phyloP scores from a whole-genome alignment of 163 green algal genomes.

The Chlorella variabilis region DNA sequence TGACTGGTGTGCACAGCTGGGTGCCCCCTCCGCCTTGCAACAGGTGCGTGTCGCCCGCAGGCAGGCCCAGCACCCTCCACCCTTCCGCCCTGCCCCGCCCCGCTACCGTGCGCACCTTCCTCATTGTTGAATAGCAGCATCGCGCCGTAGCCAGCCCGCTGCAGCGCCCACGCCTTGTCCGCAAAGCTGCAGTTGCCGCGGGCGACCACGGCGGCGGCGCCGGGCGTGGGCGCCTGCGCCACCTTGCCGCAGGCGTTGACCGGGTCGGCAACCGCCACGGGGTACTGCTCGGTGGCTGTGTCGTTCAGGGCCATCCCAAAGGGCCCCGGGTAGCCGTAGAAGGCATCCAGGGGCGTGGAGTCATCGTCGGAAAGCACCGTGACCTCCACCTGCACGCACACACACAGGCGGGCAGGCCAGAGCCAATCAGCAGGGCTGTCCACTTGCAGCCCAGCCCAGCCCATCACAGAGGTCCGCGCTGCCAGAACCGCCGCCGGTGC shows the following conservation, averaged over 20 bases:
- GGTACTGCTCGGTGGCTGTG: background rate
- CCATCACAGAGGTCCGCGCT: too few relatives aligned
- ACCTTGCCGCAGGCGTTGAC: slow-evolving; percentile 38
- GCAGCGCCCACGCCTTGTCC: slow-evolving; percentile 63
- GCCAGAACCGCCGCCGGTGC: too few relatives aligned
- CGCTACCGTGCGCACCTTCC: too few relatives aligned
- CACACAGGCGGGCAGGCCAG: background rate
- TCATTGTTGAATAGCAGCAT: slow-evolving; percentile 75
- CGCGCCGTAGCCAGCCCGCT: slow-evolving; percentile 53
- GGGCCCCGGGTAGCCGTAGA: slow-evolving; percentile 44
- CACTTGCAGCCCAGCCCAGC: too few relatives aligned
- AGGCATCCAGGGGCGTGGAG: background rate
- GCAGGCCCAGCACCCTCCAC: too few relatives aligned
- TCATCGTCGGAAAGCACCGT: background rate
- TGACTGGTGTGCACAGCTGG: background rate
- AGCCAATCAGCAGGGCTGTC: too few relatives aligned
- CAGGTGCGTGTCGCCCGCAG: too few relatives aligned
- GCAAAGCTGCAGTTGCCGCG: slow-evolving; percentile 80
- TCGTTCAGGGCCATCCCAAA: slow-evolving; percentile 34
- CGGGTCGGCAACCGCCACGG: slow-evolving; percentile 25
- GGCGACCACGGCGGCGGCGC: slow-evolving; percentile 59
- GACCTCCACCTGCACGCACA: slow-evolving; percentile 1
- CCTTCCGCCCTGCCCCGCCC: too few relatives aligned
- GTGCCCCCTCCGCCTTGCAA: too few relatives aligned
- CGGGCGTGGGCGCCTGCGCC: slow-evolving; percentile 17